Evolutionary conservation across 768 basidiomycete species (phyloP).

Genomic region (Russula vinacea): DNA sequence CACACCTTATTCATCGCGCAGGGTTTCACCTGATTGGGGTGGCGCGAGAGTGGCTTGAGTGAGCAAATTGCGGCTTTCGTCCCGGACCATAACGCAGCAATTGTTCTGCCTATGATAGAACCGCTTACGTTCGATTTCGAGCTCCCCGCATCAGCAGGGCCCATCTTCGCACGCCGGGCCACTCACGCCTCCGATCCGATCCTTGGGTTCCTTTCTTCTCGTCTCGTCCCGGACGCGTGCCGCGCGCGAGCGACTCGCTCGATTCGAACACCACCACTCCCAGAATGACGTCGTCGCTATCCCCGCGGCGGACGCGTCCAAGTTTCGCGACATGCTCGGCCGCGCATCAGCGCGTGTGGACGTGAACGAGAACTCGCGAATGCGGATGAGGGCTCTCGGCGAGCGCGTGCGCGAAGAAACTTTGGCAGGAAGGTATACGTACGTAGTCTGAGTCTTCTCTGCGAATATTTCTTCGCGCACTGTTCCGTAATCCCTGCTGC

Average conservation of each 20-base stretch:
- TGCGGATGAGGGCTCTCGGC: constrained; percentile 18
- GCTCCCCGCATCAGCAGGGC: constrained; percentile 9
- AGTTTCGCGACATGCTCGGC: constrained; percentile 21
- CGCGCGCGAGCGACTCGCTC: not conserved
- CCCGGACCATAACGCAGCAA: not conserved
- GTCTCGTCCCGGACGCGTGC: constrained; percentile 3
- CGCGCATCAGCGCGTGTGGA: constrained; percentile 23
- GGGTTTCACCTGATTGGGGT: too few species aligned
- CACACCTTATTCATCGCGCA: too few species aligned
- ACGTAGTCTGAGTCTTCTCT: too few species aligned
- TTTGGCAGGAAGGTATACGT: too few species aligned
- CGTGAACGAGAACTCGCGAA: constrained; percentile 24
- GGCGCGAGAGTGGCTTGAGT: too few species aligned
- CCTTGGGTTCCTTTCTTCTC: too few species aligned
- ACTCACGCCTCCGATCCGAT: constrained; percentile 7
- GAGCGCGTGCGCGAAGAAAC: too few species aligned
- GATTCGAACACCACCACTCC: constrained; percentile 5
- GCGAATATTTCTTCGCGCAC: too few species aligned
- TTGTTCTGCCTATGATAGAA: not conserved
- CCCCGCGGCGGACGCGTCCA: constrained; percentile 13
- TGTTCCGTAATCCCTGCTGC: too few species aligned
- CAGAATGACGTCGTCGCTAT: constrained; percentile 7
- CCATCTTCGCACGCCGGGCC: constrained; percentile 4
- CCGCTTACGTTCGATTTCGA: constrained; percentile 24
- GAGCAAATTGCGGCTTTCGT: not conserved